A percentile compares a stretch with the other conserved stretches of the same genome.
Evolutionary conservation across 225 moss, liverwort and hornwort species (phyloP).

Genomic region (Anthoceros angustus): DNA sequence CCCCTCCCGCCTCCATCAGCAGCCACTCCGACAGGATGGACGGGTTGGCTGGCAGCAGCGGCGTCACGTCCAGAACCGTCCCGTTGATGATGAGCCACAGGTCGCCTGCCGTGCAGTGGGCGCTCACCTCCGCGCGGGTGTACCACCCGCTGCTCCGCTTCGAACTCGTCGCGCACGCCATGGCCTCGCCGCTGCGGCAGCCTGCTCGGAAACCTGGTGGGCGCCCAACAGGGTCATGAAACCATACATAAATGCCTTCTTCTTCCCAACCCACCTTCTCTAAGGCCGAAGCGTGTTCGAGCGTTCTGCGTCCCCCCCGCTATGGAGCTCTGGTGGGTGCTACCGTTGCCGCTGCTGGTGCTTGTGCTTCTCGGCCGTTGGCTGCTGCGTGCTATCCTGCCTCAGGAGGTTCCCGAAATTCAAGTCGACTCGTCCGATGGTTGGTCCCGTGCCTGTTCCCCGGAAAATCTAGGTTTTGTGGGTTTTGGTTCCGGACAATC

Average conservation of each 20-base stretch:
- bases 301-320: background rate
- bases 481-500: no score
- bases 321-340: background rate
- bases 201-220: no score
- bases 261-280: no score
- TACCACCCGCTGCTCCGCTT: background rate
- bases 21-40: conserved; percentile 4
- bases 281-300: no score
- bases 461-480: background rate
- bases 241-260: no score
- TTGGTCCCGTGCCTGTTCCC: background rate
- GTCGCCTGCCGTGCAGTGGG: background rate
- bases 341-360: background rate
- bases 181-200: background rate
- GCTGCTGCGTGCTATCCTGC: background rate
- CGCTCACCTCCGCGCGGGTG: background rate
- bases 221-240: no score
- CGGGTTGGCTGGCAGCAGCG: background rate
- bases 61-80: background rate
- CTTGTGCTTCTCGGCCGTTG: background rate
- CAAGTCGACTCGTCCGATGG: background rate
- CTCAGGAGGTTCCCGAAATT: background rate
- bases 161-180: background rate
- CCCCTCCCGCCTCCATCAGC: conserved; percentile 8
- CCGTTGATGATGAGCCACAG: conserved; percentile 1